phyloP scores from a whole-genome alignment of 2,329 filamentous ascomycete species.

The Fusarium tjaetaba region DNA sequence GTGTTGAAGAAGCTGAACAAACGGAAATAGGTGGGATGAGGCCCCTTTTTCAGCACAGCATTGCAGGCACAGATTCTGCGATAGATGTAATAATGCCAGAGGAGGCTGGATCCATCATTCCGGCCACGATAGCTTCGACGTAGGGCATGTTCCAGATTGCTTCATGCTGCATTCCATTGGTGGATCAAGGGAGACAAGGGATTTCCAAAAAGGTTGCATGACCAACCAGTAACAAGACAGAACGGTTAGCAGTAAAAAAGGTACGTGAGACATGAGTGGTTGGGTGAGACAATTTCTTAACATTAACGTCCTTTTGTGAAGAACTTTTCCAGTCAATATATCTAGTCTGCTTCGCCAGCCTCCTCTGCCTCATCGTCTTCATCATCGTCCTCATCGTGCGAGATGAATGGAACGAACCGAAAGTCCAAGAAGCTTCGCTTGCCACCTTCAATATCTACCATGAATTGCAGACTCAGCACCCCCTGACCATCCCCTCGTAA shows the following conservation, averaged over 20 bases:
- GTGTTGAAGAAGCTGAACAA: background rate
- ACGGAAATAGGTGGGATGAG: background rate
- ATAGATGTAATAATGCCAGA: background rate
- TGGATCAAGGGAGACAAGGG: slow-evolving; percentile 25
- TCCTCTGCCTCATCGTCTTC: slow-evolving; percentile 43
- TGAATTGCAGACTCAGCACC: slow-evolving; percentile 93
- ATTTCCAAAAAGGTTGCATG: background rate
- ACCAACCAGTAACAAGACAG: background rate
- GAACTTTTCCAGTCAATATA: background rate
- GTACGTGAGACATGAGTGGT: background rate
- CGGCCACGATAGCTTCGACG: slow-evolving; percentile 3
- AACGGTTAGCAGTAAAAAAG: background rate
- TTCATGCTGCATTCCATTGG: slow-evolving; percentile 25
- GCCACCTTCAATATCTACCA: slow-evolving; percentile 85
- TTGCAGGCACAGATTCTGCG: background rate
- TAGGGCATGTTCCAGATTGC: slow-evolving; percentile 21
- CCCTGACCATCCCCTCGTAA: slow-evolving; percentile 88
- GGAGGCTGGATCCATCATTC: slow-evolving; percentile 33
- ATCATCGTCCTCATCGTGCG: slow-evolving; percentile 62
- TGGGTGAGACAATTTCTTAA: background rate
- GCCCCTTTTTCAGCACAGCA: slow-evolving; percentile 25
- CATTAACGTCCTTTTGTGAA: background rate
- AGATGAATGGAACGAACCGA: slow-evolving; percentile 77
- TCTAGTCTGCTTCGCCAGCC: slow-evolving; percentile 16
- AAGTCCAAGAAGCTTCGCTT: slow-evolving; percentile 82